Percentiles rank a stretch among this genome's conserved stretches.
phyloP scores from a whole-genome alignment of 352 stramenopile species.

The Globisporangium megalacanthum region DNA sequence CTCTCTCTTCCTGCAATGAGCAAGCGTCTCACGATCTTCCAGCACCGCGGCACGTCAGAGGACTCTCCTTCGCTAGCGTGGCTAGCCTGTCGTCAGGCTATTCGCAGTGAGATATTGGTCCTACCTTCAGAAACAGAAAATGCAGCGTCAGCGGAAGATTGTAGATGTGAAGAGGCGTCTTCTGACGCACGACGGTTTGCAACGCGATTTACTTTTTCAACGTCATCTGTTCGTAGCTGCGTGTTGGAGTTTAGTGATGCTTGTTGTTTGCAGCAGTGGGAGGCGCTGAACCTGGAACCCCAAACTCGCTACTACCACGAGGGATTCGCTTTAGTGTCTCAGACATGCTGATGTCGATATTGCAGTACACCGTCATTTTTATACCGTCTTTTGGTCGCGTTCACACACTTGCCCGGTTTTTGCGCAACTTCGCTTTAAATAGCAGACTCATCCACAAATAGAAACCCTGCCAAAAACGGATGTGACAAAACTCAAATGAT shows the following conservation, averaged over 20 bases:
- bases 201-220: neutral
- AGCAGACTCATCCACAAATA: conserved; percentile 1
- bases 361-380: too few relatives aligned
- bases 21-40: too few relatives aligned
- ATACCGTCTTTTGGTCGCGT: neutral
- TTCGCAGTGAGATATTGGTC: too few relatives aligned
- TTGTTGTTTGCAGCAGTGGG: too few relatives aligned
- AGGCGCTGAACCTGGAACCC: neutral
- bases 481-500: neutral
- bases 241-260: too few relatives aligned
- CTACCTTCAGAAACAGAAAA: neutral
- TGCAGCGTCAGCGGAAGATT: neutral
- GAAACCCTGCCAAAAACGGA: neutral
- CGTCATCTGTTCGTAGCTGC: neutral
- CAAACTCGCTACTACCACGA: neutral
- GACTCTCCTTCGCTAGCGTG: too few relatives aligned
- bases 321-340: neutral
- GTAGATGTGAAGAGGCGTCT: conserved; percentile 1
- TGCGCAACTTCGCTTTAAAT: neutral
- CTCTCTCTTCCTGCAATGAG: too few relatives aligned
- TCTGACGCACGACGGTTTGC: neutral
- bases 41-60: too few relatives aligned
- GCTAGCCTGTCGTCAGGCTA: too few relatives aligned
- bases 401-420: neutral
- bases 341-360: neutral